These are phyloP conservation scores for Huntiella bhutanensis DNA, from an alignment of 2,329 filamentous ascomycete genomes.

Conservation along the genomic window DNA sequence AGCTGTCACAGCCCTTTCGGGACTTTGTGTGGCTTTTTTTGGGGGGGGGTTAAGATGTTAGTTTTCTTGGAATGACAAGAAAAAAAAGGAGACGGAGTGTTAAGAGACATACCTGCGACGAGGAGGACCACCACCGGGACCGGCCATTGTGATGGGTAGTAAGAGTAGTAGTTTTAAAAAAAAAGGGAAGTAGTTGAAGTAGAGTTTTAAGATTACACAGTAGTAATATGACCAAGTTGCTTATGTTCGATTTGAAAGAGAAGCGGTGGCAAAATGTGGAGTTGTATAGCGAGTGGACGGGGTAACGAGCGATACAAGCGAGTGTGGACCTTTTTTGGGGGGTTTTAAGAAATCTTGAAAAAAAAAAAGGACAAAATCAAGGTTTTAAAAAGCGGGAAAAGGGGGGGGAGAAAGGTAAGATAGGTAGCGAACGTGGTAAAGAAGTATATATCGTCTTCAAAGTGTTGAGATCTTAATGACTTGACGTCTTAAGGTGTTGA, in stretches of 20 bases:
- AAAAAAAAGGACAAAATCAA: background rate
- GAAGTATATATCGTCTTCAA: no score
- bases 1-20: constrained; percentile 93
- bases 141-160: constrained; percentile 47
- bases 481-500: background rate
- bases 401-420: background rate
- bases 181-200: background rate
- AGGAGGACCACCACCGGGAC: constrained; percentile 85
- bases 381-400: background rate
- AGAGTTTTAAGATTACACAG: no score
- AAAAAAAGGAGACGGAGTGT: background rate
- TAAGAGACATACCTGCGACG: constrained; percentile 34
- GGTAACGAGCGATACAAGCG: constrained; percentile 1
- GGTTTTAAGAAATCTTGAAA: background rate
- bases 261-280: background rate
- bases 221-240: constrained; percentile 1
- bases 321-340: background rate
- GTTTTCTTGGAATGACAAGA: constrained; percentile 12
- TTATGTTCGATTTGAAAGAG: background rate
- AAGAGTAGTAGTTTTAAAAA: background rate
- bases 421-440: constrained; percentile 5
- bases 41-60: background rate
- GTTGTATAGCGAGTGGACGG: background rate
- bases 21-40: constrained; percentile 89
- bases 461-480: no score